Evolutionary conservation across 1,284 basidiomycete genomes (phyloP).

Genomic region (Tausonia pullulans): DNA sequence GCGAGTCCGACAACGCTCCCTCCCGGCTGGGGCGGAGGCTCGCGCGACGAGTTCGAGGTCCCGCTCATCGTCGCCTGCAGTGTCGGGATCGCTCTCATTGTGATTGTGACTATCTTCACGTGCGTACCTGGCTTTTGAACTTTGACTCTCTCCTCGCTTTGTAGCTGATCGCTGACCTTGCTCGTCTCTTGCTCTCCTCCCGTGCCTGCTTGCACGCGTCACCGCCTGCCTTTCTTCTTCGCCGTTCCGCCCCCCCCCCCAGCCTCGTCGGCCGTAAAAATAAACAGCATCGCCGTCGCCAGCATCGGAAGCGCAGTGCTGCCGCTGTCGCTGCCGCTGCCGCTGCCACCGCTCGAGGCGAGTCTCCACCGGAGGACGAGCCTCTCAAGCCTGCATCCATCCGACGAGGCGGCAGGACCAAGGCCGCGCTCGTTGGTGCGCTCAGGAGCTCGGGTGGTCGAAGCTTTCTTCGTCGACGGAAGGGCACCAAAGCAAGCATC

Average conservation of each 20-base stretch:
- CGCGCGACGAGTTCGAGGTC: conserved; percentile 8
- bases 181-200: background rate
- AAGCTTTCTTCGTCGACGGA: no score
- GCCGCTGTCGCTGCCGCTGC: background rate
- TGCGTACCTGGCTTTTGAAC: background rate
- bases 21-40: conserved; percentile 4
- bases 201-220: background rate
- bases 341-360: background rate
- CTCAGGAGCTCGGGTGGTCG: no score
- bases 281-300: background rate
- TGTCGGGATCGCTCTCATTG: conserved; percentile 3
- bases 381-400: background rate
- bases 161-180: background rate
- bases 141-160: background rate
- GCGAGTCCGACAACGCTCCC: conserved; percentile 4
- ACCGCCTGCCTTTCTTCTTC: background rate
- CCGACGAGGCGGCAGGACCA: no score
- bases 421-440: no score
- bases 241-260: no score
- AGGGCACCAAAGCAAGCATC: no score
- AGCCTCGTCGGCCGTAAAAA: background rate
- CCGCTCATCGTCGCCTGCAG: conserved; percentile 13
- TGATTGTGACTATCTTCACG: conserved; percentile 7
- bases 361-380: background rate
- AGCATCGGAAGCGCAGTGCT: background rate